These are phyloP conservation scores for Talaromyces sp. DNA, from an alignment of 2,329 filamentous ascomycete genomes.

Conservation along the genomic window DNA sequence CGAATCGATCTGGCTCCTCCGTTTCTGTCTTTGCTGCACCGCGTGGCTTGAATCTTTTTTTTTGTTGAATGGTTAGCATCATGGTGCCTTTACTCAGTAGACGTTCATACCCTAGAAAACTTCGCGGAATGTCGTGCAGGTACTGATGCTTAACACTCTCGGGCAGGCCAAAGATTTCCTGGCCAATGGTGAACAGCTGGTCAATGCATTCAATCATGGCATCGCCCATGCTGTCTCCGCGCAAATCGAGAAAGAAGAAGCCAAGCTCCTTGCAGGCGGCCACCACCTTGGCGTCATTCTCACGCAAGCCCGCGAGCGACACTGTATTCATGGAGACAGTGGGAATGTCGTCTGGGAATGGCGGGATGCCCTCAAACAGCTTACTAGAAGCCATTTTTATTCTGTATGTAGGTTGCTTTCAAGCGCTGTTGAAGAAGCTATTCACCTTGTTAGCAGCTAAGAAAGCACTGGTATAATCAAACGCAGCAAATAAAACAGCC, in stretches of 20 bases:
- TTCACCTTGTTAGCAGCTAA: not conserved
- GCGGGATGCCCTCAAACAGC: not conserved
- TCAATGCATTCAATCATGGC: not conserved
- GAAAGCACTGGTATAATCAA: not conserved
- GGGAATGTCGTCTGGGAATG: not conserved
- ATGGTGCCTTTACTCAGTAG: not conserved
- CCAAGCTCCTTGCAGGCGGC: not conserved
- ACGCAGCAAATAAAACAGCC: not conserved
- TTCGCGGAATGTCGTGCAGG: not conserved
- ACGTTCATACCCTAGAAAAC: not conserved
- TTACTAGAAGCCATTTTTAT: not conserved
- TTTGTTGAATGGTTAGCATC: not conserved
- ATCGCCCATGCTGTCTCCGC: not conserved
- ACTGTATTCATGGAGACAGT: not conserved
- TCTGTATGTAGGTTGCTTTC: not conserved
- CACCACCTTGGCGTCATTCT: not conserved
- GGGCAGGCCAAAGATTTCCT: not conserved
- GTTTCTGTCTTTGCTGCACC: not conserved
- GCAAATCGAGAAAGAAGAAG: not conserved
- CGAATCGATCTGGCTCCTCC: not conserved
- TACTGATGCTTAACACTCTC: not conserved
- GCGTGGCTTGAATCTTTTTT: not conserved
- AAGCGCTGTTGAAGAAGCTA: not conserved
- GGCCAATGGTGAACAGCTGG: not conserved
- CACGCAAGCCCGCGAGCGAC: not conserved